Evolutionary conservation across 495 filamentous ascomycete species (phyloP).

Genomic region (Talaromyces wortmannii): DNA sequence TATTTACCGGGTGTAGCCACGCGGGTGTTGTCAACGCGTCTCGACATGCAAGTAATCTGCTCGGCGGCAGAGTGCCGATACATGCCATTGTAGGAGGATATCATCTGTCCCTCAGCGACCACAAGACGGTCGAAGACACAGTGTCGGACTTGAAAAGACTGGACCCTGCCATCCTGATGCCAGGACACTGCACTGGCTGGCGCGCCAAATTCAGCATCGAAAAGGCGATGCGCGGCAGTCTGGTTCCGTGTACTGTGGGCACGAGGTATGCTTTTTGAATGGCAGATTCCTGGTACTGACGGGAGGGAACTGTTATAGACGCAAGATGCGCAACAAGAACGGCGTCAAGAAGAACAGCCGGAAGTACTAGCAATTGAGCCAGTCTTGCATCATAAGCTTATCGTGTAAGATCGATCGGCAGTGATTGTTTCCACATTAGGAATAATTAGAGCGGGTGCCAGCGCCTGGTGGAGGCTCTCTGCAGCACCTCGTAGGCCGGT

Average conservation of each 20-base stretch:
- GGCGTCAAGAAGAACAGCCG: too few relatives aligned
- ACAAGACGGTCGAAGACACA: conserved; percentile 36
- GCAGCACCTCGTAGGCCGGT: background rate
- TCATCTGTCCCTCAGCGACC: conserved; percentile 43
- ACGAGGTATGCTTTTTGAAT: conserved; percentile 36
- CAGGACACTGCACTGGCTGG: conserved; percentile 59
- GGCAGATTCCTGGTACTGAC: background rate
- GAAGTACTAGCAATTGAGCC: too few relatives aligned
- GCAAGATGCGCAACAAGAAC: background rate
- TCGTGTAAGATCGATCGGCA: too few relatives aligned
- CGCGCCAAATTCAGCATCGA: conserved; percentile 55
- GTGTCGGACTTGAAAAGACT: conserved; percentile 45
- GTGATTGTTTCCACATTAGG: too few relatives aligned
- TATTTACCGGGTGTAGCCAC: conserved; percentile 59
- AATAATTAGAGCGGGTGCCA: background rate
- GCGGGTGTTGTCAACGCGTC: conserved; percentile 53
- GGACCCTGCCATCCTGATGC: conserved; percentile 46
- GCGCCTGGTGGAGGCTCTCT: too few relatives aligned
- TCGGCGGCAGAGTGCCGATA: conserved; percentile 28
- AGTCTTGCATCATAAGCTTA: too few relatives aligned
- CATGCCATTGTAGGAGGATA: conserved; percentile 56
- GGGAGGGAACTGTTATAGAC: background rate
- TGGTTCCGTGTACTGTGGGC: conserved; percentile 53
- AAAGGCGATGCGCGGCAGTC: conserved; percentile 44
- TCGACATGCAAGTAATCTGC: conserved; percentile 38